Base-by-base conservation (phyloP, 768 basidiomycete species). In the Imleria badia region DNA sequence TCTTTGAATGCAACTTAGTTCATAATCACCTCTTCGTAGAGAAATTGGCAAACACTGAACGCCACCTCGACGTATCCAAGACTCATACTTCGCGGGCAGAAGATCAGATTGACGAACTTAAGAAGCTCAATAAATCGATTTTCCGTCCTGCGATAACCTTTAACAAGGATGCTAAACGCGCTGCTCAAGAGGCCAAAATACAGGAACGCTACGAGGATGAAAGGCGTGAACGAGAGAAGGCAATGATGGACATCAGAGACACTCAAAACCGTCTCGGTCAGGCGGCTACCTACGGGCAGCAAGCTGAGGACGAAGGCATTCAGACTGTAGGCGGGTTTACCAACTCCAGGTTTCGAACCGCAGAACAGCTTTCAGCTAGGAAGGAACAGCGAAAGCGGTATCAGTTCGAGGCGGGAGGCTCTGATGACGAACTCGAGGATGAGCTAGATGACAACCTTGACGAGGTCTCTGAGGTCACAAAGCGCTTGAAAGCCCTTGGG, bases 351-450 rank as follows among this genome's bases (percentile, higher is more conserved):
- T 69, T 72, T 51, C 78, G 70, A 59, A 79, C 80, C 3, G 71
- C 73, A 20, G 79, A 81, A 46, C 83, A 89, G 64, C 73, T 79
- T 52, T 68, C 77, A 14, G 72, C 74, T 11, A 75, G 80, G 61
- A 84, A 86, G 71, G 89, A 87, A 52, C 86, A 86, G 62, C 78
- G 91, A 61, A 82, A 86, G 64, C 82, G 90, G 34, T 98, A 83
- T 69, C 94, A 98, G 72, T 97, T 98, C 65, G 96, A 99, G 61
- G 84, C 85, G 26, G 89, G 84, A 35, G 91, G 81, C 3, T 91
- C 89, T 7, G 96, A 99, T 65, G 94, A 98, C 62, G 94, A 95
- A 72, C 60, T 96, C 1, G 96, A 99, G 74, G 89, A 98, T 62
- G 94, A 98, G 72, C 65, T 99, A 35, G 96, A 98, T 64, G 84